phyloP scores from a whole-genome alignment of 2,329 filamentous ascomycete genomes.

The Fusarium pseudoanthophilum region DNA sequence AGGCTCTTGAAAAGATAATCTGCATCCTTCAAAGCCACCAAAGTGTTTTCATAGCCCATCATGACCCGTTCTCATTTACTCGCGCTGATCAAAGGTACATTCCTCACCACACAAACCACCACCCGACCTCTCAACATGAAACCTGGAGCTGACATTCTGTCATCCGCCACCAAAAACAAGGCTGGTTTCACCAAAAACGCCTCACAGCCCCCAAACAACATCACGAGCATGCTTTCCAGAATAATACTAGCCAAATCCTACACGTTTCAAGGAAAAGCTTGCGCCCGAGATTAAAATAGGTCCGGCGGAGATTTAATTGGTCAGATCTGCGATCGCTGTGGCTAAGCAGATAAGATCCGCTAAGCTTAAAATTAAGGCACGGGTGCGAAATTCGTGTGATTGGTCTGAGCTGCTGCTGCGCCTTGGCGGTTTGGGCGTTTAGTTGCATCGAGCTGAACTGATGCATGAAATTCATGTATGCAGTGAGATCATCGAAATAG shows the following conservation, averaged over 20 bases:
- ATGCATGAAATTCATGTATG: neutral
- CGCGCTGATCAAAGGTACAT: neutral
- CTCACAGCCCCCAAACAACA: neutral
- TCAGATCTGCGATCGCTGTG: neutral
- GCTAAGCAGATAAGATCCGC: neutral
- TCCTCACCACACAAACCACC: neutral
- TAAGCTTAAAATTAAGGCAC: conserved; percentile 1
- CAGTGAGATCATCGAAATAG: neutral
- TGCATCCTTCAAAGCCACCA: too few species aligned
- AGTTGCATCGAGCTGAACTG: neutral
- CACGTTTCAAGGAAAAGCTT: neutral
- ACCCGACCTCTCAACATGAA: neutral
- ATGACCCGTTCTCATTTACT: neutral
- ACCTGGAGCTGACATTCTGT: neutral
- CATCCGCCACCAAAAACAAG: neutral
- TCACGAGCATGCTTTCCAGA: neutral
- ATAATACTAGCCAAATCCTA: neutral
- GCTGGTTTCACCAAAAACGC: neutral
- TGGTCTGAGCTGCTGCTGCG: neutral
- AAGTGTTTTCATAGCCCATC: neutral
- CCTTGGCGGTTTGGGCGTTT: neutral
- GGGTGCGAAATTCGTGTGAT: neutral
- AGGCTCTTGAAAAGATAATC: neutral
- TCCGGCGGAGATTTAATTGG: neutral
- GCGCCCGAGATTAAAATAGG: neutral